phyloP scores from a whole-genome alignment of 192 early-diverging fungal species.

The Backusella macrospora region DNA sequence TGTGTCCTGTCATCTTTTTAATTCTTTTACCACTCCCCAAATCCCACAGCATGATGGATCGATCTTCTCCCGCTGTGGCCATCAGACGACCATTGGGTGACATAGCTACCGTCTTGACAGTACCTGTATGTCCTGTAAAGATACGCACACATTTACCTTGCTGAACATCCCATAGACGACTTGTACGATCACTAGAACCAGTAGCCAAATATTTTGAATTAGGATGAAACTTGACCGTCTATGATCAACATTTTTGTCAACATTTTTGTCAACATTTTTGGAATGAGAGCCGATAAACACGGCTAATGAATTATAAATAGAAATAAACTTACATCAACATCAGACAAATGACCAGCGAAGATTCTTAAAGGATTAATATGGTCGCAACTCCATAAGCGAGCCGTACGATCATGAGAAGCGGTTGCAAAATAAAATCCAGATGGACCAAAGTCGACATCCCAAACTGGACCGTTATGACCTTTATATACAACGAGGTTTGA shows the following conservation, averaged over 20 bases:
- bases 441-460: conserved; percentile 93
- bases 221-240: conserved; percentile 94
- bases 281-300: neutral
- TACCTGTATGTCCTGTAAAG: conserved; percentile 84
- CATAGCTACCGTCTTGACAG: conserved; percentile 83
- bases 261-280: neutral
- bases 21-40: conserved; percentile 80
- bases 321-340: conserved; percentile 80
- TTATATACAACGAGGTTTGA: conserved; percentile 94
- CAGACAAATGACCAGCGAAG: conserved; percentile 96
- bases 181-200: conserved; percentile 89
- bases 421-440: conserved; percentile 97
- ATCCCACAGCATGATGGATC: conserved; percentile 88
- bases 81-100: conserved; percentile 90
- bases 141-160: conserved; percentile 87
- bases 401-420: conserved; percentile 92
- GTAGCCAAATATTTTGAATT: conserved; percentile 88
- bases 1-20: conserved; percentile 86
- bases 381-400: conserved; percentile 95
- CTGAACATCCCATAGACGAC: conserved; percentile 91
- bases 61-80: conserved; percentile 90
- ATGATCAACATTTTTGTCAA: too few species aligned
- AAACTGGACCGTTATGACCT: conserved; percentile 96
- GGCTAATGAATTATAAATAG: neutral
- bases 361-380: conserved; percentile 95